Evolutionary conservation across 768 basidiomycete species (phyloP), one percentile per base, ranked within the genome.

Genomic region (Tylopilus felleus): DNA sequence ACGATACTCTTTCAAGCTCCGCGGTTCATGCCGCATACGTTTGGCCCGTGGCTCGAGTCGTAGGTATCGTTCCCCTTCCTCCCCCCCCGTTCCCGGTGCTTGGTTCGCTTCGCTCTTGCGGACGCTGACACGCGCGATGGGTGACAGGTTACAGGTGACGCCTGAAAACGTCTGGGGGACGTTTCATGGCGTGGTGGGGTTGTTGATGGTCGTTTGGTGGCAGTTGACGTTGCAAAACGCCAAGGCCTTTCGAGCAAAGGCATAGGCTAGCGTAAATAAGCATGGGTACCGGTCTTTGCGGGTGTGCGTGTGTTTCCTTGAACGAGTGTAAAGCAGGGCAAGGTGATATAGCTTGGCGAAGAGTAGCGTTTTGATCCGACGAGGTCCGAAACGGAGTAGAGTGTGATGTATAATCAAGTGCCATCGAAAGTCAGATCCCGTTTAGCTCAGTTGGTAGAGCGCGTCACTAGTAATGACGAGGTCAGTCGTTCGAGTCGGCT

Each of bases 181-280:
- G 7, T 62, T 81, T 19, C 90, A 93, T 59, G 90, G 90, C 17
- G 17, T 88, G 43, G 53, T 92, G 31, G 85, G 89, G 12, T 68
- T 92, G 7, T 79, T 77, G 49, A 85, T 92, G 77, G 80, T 87
- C 8, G 66, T 80, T 4, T 93, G 90, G 90, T 93, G 90, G 90
- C 90, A 93, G 71, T 74, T 67, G 17, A 92, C 89, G 2, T 72
- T 90, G 46, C 79, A 74, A 31, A 71, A 81, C 36, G 74, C 79
- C 25, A 71, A 70, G 22, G 69, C 77, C 62, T 69, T 75, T 29
- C 71, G 75, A 16, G 35, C 5, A 17, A 36, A 36, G 2, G 35
- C 35, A 6, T 36, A 36, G 25, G 25, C 25, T 7, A 7, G 25
- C 7, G 7, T 27, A 27, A 27, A 27, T 27, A 27, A 27, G 25